Conservation (phyloP, 495 filamentous ascomycete genomes). For the Trichoderma asperelloides region DNA sequence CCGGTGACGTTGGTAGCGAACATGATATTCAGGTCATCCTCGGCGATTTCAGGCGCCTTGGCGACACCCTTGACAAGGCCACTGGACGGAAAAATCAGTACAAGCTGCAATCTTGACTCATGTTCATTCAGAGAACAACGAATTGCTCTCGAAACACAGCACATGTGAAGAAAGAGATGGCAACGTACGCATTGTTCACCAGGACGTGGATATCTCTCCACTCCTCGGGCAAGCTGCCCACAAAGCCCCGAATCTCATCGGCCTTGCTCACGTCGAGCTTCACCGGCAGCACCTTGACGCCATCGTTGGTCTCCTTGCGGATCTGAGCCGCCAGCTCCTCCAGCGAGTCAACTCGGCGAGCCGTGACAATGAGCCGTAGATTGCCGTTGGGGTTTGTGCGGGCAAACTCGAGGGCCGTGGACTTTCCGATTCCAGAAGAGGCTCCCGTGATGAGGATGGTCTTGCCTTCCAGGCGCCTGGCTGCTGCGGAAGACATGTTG, state of each 20-base stretch:
- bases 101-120: not conserved
- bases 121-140: not conserved
- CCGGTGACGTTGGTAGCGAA: conserved; percentile 89
- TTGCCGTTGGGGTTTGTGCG: conserved; percentile 65
- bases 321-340: conserved; percentile 72
- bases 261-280: conserved; percentile 82
- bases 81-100: conserved; percentile 29
- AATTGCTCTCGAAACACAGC: not conserved
- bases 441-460: conserved; percentile 90
- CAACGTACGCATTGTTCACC: conserved; percentile 90
- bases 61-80: conserved; percentile 84
- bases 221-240: conserved; percentile 64
- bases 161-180: conserved; percentile 2
- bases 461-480: conserved; percentile 85
- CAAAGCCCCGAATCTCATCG: conserved; percentile 66
- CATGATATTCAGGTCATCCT: conserved; percentile 82
- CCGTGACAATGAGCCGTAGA: conserved; percentile 80
- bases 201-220: conserved; percentile 82
- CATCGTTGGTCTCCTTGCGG: conserved; percentile 64
- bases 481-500: conserved; percentile 66
- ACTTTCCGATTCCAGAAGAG: conserved; percentile 83
- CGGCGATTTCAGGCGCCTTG: conserved; percentile 71
- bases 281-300: conserved; percentile 72
- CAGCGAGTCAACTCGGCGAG: conserved; percentile 70
- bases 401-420: conserved; percentile 85